Evolutionary conservation across 2,329 filamentous ascomycete species (phyloP).

Genomic region (Fusarium nanum): DNA sequence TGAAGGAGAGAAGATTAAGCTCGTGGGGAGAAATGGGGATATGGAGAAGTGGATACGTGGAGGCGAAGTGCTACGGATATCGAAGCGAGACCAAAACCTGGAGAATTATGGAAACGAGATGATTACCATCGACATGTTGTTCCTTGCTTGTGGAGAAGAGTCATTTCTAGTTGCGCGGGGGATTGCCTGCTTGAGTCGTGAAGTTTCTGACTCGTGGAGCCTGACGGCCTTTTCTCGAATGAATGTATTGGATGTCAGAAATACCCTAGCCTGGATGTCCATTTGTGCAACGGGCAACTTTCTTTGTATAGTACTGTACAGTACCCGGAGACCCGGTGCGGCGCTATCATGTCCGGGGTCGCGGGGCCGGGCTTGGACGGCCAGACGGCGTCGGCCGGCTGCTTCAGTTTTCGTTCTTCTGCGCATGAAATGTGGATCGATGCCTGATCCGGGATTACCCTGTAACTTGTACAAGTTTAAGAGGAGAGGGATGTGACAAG

Average conservation of each 20-base stretch:
- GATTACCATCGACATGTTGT: background rate
- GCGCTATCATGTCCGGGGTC: slow-evolving; percentile 14
- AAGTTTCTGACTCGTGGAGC: slow-evolving; percentile 32
- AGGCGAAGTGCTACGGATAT: slow-evolving; percentile 10
- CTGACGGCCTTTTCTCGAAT: slow-evolving; percentile 6
- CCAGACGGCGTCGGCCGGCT: slow-evolving; percentile 23
- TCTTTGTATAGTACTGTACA: background rate
- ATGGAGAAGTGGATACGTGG: slow-evolving; percentile 26
- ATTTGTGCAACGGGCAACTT: slow-evolving; percentile 10
- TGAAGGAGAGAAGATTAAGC: slow-evolving; percentile 53
- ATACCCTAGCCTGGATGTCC: background rate
- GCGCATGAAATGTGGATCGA: slow-evolving; percentile 10
- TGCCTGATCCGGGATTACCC: slow-evolving; percentile 13
- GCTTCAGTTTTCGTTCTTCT: slow-evolving; percentile 18
- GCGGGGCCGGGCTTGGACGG: slow-evolving; percentile 35
- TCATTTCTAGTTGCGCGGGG: slow-evolving; percentile 4
- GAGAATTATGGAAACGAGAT: slow-evolving; percentile 9
- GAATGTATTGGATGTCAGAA: slow-evolving; percentile 21
- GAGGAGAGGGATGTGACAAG: slow-evolving; percentile 14
- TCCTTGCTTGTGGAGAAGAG: slow-evolving; percentile 24
- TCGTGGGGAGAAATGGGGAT: slow-evolving; percentile 30
- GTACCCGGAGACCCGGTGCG: slow-evolving; percentile 29
- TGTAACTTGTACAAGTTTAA: slow-evolving; percentile 10
- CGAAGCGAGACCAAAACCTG: slow-evolving; percentile 17
- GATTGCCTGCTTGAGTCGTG: slow-evolving; percentile 12